phyloP scores from a whole-genome alignment of 192 early-diverging fungal genomes.

The Backusella westeae region DNA sequence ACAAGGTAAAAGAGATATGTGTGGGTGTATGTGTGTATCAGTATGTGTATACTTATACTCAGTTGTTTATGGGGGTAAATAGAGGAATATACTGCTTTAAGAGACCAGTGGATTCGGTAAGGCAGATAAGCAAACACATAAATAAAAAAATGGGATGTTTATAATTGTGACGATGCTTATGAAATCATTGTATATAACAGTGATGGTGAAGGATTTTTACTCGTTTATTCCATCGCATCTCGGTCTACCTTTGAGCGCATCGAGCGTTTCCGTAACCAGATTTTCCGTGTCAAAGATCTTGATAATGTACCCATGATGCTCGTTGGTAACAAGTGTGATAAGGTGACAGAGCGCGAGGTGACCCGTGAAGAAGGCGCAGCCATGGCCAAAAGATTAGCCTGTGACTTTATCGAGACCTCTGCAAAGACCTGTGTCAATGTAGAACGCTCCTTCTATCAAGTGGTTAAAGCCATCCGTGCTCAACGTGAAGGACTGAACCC shows the following conservation, averaged over 20 bases:
- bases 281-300: conserved; percentile 81
- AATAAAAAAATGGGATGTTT: background rate
- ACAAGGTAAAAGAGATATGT: conserved; percentile 39
- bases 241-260: conserved; percentile 83
- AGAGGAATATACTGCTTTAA: conserved; percentile 77
- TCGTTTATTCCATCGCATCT: conserved; percentile 89
- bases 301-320: conserved; percentile 84
- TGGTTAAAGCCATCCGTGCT: conserved; percentile 73
- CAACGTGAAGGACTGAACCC: conserved; percentile 42
- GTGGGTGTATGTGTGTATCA: background rate
- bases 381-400: conserved; percentile 69
- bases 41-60: background rate
- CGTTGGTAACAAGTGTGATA: conserved; percentile 92
- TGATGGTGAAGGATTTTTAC: conserved; percentile 81
- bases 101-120: conserved; percentile 72
- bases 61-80: background rate
- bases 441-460: conserved; percentile 78
- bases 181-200: background rate
- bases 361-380: conserved; percentile 73
- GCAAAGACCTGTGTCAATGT: conserved; percentile 89
- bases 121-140: conserved; percentile 60
- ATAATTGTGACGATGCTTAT: background rate
- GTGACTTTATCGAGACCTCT: conserved; percentile 83
- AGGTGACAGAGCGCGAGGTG: conserved; percentile 76
- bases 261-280: conserved; percentile 81